Base-by-base conservation (phyloP, 2,329 filamentous ascomycete species). In the Didymella sp. region DNA sequence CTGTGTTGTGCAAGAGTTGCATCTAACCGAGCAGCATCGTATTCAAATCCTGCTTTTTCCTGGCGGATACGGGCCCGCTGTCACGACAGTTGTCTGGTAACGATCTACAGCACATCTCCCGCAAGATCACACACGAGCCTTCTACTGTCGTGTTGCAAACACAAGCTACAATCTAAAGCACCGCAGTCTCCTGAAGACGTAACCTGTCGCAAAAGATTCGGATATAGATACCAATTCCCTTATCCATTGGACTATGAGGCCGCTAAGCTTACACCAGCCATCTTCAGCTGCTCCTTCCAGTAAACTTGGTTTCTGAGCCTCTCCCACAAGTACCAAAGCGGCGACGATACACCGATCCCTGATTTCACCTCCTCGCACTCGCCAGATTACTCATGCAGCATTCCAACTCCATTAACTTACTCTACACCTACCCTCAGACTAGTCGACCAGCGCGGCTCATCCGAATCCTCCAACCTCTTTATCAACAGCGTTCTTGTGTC, bases 271-370 rank as follows among this genome's bases (percentile, higher is more conserved):
- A 37, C 19, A 17, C 33, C n/a, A 35, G 7, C 15, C n/a, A 35
- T 11, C n/a, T 35, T 3, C 7, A 35, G 9, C 22, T 27, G 21
- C 21, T 25, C 22, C 7, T 12, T 42, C 5, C 15, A 8, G 12
- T 8, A 9, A 5, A 17, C 12, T 13, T 6, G 22, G 6, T 24
- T 2, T 12, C 28, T 65, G 52, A 71, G 13, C 56, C 62, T 17
- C 64, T 68, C 33, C 66, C 61, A 51, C 69, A 6, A 73, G 56
- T 5, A 45, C 51, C 31, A 72, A 56, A 2, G 69, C 64, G 15
- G 63, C 69, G 35, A 72, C 53, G 30, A 66, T 47, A 55, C 69
- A 73, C 62, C 63, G 66, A 24, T 61, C 60, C 64, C 69, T n/a
- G 71, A 56, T 69, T 69, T 66, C 68, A 69, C 37, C 62, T 58